Conservation (phyloP, 106 monocot species). For the Apostasia ramifera region DNA sequence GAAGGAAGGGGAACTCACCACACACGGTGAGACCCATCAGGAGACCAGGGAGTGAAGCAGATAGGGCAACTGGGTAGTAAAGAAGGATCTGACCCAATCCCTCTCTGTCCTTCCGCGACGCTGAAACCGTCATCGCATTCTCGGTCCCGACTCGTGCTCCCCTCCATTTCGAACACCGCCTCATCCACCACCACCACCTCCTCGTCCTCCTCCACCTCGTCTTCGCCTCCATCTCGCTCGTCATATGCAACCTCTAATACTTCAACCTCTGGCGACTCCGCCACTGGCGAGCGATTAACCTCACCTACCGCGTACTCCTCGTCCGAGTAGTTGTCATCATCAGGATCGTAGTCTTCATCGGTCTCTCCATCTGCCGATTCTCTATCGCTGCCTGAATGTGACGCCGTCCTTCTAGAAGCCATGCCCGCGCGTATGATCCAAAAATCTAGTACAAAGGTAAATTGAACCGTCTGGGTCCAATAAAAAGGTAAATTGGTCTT, state of each 20-base stretch:
- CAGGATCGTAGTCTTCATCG: conserved; percentile 19
- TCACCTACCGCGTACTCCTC: conserved; percentile 2
- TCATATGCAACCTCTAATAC: conserved; percentile 1
- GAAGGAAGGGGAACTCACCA: conserved; percentile 19
- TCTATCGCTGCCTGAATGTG: too few relatives aligned
- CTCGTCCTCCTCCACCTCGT: conserved; percentile 8
- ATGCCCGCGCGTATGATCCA: too few relatives aligned
- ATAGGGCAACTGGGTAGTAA: conserved; percentile 34
- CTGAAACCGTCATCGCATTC: background rate
- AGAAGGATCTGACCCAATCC: conserved; percentile 7
- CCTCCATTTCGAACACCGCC: background rate
- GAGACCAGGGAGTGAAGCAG: conserved; percentile 47
- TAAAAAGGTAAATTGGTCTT: too few relatives aligned
- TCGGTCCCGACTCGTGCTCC: background rate
- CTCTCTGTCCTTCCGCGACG: background rate
- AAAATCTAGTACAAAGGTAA: too few relatives aligned
- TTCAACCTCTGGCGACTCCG: conserved; percentile 8
- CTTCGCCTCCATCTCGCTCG: background rate
- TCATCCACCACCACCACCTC: conserved; percentile 3
- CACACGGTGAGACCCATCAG: conserved; percentile 52
- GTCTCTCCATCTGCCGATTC: too few relatives aligned
- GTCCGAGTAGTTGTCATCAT: background rate
- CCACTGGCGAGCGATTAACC: background rate
- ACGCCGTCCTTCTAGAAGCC: too few relatives aligned
- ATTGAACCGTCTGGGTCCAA: too few relatives aligned